These are phyloP conservation scores for Gryganskiella cystojenkinii DNA, from an alignment of 192 early-diverging fungal genomes.

Conservation along the genomic window DNA sequence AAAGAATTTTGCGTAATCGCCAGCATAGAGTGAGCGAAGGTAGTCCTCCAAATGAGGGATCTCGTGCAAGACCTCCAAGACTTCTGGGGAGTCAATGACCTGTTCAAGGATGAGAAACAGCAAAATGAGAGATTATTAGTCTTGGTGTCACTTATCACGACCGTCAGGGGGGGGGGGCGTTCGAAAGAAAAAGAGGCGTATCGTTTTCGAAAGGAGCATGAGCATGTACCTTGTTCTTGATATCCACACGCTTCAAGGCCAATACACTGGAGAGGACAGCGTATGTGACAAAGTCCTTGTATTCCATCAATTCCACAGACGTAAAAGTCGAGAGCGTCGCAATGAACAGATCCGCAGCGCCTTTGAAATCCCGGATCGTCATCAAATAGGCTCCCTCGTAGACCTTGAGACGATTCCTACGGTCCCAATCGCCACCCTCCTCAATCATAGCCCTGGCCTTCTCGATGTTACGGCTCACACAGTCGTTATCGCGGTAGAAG, in stretches of 20 bases:
- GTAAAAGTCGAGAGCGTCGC: constrained; percentile 97
- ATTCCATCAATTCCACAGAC: constrained; percentile 97
- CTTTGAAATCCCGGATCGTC: constrained; percentile 96
- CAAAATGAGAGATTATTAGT: not conserved
- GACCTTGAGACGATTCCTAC: constrained; percentile 96
- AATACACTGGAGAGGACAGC: constrained; percentile 90
- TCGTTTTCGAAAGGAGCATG: no score
- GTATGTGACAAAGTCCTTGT: constrained; percentile 97
- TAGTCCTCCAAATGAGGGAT: constrained; percentile 88
- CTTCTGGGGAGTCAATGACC: constrained; percentile 95
- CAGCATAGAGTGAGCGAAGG: constrained; percentile 89
- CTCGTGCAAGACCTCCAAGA: constrained; percentile 93
- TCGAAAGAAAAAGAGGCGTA: no score
- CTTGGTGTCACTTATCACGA: not conserved
- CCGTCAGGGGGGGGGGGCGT: no score
- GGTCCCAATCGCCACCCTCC: constrained; percentile 99
- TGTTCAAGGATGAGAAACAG: constrained; percentile 31
- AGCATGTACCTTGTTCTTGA: constrained; percentile 89
- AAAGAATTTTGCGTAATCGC: constrained; percentile 96
- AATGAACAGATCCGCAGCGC: constrained; percentile 88
- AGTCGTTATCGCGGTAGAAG: constrained; percentile 88
- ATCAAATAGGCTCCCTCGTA: constrained; percentile 94
- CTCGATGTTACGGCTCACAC: constrained; percentile 85
- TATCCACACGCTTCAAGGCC: constrained; percentile 89
- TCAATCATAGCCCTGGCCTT: constrained; percentile 87